phyloP scores from a whole-genome alignment of 352 stramenopile species.

The Nothophytophthora sp. region DNA sequence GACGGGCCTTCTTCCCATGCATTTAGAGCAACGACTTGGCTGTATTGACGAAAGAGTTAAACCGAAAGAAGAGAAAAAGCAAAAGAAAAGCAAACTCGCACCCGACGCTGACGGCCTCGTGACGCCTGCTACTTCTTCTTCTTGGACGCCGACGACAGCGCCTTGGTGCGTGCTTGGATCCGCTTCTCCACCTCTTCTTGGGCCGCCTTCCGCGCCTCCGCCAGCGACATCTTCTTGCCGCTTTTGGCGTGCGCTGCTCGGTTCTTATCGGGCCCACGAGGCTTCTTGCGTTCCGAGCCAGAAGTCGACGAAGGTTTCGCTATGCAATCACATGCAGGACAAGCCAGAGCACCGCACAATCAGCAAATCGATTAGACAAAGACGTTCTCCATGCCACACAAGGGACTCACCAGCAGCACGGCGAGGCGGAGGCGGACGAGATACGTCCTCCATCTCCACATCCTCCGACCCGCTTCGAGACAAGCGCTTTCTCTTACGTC shows the following conservation, averaged over 20 bases:
- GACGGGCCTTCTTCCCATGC: too few relatives aligned
- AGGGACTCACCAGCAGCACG: slow-evolving; percentile 36
- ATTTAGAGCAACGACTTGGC: slow-evolving; percentile 10
- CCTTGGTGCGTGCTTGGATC: slow-evolving; percentile 61
- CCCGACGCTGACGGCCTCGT: neutral
- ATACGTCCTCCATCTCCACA: slow-evolving; percentile 61
- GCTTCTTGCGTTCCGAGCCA: slow-evolving; percentile 44
- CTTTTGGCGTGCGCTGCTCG: slow-evolving; percentile 6
- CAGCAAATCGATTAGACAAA: slow-evolving; percentile 18
- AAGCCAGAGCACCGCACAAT: slow-evolving; percentile 21
- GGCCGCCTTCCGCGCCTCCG: slow-evolving; percentile 63
- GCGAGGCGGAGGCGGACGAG: slow-evolving; percentile 19
- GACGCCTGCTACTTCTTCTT: slow-evolving; percentile 58
- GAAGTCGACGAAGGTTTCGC: slow-evolving; percentile 28
- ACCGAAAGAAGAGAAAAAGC: slow-evolving; percentile 1
- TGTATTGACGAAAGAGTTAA: too few relatives aligned
- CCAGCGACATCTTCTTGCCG: slow-evolving; percentile 56
- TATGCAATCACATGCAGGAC: slow-evolving; percentile 19
- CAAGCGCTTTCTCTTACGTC: slow-evolving; percentile 50
- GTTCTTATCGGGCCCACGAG: slow-evolving; percentile 42
- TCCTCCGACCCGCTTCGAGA: slow-evolving; percentile 33
- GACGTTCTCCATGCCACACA: slow-evolving; percentile 6
- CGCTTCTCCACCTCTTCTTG: slow-evolving; percentile 73
- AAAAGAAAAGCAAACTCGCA: neutral
- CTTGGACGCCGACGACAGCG: slow-evolving; percentile 52